Evolutionary conservation across 129 eudicot species (phyloP).

Genomic region (Flaveria ramosissima): DNA sequence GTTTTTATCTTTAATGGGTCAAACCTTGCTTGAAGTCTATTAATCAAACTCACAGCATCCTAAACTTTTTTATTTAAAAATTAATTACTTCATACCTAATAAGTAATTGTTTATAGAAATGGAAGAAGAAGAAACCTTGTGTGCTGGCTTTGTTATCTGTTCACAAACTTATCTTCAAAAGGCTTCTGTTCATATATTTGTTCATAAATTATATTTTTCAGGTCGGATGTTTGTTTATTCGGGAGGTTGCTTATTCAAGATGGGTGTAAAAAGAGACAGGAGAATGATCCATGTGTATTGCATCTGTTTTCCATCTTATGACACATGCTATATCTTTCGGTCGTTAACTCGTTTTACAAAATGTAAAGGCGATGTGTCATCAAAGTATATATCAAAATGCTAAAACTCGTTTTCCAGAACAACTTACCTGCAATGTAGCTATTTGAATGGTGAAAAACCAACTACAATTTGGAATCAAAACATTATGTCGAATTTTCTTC

Average conservation of each 20-base stretch:
- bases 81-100: neutral
- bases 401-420: neutral
- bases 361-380: neutral
- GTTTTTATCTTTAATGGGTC: neutral
- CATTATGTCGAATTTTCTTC: neutral
- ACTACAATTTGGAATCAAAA: neutral
- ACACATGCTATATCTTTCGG: neutral
- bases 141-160: neutral
- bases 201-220: neutral
- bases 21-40: neutral
- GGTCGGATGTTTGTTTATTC: neutral
- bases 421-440: neutral
- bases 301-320: neutral
- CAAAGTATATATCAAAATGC: conserved; percentile 2
- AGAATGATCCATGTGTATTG: neutral
- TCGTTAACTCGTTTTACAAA: neutral
- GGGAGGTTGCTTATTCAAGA: conserved; percentile 1
- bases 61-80: neutral
- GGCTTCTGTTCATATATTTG: neutral
- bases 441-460: neutral
- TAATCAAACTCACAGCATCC: neutral
- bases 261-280: neutral
- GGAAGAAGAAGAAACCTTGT: neutral
- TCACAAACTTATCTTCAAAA: neutral
- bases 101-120: neutral